Evolutionary conservation across 2,329 filamentous ascomycete genomes (phyloP).

Genomic region (Colletotrichum plurivorum): DNA sequence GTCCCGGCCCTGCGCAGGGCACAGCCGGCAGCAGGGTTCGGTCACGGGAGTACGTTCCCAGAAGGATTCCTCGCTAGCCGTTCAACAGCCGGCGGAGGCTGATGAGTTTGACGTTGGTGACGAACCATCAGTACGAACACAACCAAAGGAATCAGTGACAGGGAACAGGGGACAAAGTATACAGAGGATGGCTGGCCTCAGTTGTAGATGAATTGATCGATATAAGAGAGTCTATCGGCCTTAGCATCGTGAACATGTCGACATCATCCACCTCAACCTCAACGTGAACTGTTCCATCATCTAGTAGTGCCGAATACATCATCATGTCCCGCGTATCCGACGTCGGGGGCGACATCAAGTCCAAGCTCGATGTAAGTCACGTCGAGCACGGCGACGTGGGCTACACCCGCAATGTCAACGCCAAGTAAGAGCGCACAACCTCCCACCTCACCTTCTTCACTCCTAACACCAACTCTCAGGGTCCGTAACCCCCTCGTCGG

Average conservation of each 20-base stretch:
- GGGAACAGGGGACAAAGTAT: too few species aligned
- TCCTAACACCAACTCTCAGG: constrained; percentile 30
- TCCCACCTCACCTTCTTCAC: background rate
- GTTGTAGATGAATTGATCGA: too few species aligned
- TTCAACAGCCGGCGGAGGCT: constrained; percentile 18
- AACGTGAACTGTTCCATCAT: background rate
- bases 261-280: too few species aligned
- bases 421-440: constrained; percentile 43
- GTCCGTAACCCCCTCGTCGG: constrained; percentile 47
- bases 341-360: constrained; percentile 44
- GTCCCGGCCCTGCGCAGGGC: constrained; percentile 17
- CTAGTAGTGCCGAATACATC: background rate
- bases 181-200: too few species aligned
- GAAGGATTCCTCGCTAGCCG: constrained; percentile 9
- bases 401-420: constrained; percentile 50
- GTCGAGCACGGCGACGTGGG: constrained; percentile 44
- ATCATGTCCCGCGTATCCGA: constrained; percentile 36
- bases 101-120: background rate
- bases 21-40: background rate
- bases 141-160: too few species aligned
- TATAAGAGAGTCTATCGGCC: too few species aligned
- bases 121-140: background rate
- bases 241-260: too few species aligned
- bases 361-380: constrained; percentile 35
- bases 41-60: constrained; percentile 17